A percentile compares a stretch with the other conserved stretches of the same genome.
Conservation (phyloP, 2,329 filamentous ascomycete species). For the Geosmithia flava region DNA sequence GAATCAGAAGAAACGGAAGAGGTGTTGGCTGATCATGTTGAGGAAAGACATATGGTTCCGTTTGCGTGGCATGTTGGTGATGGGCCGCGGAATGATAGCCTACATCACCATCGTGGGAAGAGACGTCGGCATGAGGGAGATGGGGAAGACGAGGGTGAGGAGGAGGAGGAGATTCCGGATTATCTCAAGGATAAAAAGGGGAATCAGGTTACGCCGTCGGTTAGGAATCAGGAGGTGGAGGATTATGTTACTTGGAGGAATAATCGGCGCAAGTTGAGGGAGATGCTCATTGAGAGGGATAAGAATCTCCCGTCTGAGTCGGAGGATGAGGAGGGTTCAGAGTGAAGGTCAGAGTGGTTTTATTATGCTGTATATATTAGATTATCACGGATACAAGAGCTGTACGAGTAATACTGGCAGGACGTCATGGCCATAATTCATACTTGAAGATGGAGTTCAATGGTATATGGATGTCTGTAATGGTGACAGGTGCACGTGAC, state of each 20-base stretch:
- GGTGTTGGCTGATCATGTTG: slow-evolving; percentile 35
- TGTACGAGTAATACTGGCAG: too few species aligned
- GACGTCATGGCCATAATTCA: too few species aligned
- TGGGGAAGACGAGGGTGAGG: neutral
- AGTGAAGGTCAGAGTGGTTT: neutral
- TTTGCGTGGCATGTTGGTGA: slow-evolving; percentile 48
- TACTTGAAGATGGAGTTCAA: too few species aligned
- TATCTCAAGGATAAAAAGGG: slow-evolving; percentile 41
- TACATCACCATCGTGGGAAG: slow-evolving; percentile 7
- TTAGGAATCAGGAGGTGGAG: slow-evolving; percentile 39
- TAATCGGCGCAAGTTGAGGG: slow-evolving; percentile 30
- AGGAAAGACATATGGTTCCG: slow-evolving; percentile 38
- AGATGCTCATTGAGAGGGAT: slow-evolving; percentile 28
- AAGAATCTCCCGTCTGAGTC: slow-evolving; percentile 33
- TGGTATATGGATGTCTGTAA: too few species aligned
- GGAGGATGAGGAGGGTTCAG: slow-evolving; percentile 9
- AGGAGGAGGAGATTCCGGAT: slow-evolving; percentile 18
- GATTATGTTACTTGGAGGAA: slow-evolving; percentile 29
- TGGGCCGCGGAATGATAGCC: slow-evolving; percentile 32
- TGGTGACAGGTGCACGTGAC: too few species aligned
- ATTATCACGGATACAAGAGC: too few species aligned
- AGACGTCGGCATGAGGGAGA: neutral
- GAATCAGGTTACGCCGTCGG: slow-evolving; percentile 44
- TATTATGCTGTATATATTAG: neutral
- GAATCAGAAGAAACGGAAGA: slow-evolving; percentile 12